A percentile compares a stretch with the other conserved stretches of the same genome.
These are phyloP conservation scores for Venustampulla echinocandica DNA, from an alignment of 495 filamentous ascomycete genomes.

Conservation along the genomic window DNA sequence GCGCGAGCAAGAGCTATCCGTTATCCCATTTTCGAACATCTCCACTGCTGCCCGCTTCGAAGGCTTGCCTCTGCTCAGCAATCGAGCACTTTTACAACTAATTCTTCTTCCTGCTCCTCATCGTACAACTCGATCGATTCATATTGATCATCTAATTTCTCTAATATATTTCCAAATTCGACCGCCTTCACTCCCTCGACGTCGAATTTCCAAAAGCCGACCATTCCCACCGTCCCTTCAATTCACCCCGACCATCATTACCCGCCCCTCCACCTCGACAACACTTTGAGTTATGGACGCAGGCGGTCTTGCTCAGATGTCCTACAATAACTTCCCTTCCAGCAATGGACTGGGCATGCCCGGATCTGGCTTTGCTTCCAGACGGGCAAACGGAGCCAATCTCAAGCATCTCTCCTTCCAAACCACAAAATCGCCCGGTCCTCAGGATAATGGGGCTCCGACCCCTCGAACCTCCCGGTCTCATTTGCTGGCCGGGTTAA, in stretches of 20 bases:
- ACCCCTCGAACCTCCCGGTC: constrained; percentile 92
- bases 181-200: constrained; percentile 18
- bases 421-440: constrained; percentile 39
- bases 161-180: constrained; percentile 19
- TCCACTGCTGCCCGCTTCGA: constrained; percentile 18
- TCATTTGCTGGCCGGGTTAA: constrained; percentile 85
- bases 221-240: constrained; percentile 1
- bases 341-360: constrained; percentile 66
- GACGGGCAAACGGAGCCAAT: constrained; percentile 66
- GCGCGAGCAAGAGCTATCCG: constrained; percentile 16
- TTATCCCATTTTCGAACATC: constrained; percentile 9
- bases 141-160: constrained; percentile 20
- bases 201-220: constrained; percentile 10
- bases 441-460: constrained; percentile 45
- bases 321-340: constrained; percentile 69
- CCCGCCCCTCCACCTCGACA: constrained; percentile 17
- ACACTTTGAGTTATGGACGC: constrained; percentile 74
- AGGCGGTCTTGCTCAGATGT: constrained; percentile 99
- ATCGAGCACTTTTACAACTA: constrained; percentile 18
- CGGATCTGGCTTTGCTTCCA: constrained; percentile 69
- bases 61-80: constrained; percentile 18
- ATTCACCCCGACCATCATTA: not conserved
- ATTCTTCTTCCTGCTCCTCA: constrained; percentile 20
- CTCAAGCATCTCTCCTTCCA: constrained; percentile 83
- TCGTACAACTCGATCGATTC: constrained; percentile 19